Evolutionary conservation across 2,329 filamentous ascomycete genomes (phyloP).

Genomic region (Fusarium sp.): DNA sequence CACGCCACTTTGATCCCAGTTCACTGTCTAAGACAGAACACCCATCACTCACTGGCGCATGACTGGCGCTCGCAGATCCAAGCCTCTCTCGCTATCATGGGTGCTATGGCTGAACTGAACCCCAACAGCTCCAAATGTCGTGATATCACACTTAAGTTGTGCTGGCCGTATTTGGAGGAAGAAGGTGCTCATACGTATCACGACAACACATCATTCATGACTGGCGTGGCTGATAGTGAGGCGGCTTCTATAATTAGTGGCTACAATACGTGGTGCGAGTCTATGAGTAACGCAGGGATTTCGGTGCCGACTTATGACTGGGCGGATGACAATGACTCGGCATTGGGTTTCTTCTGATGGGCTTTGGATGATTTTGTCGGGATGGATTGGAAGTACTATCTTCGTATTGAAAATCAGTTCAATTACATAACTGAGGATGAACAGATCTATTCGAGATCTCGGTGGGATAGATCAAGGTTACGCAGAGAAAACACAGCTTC

Average conservation of each 20-base stretch:
- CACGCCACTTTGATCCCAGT: constrained; percentile 34
- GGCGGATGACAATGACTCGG: constrained; percentile 29
- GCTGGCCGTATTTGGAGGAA: constrained; percentile 36
- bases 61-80: constrained; percentile 37
- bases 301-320: constrained; percentile 32
- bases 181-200: constrained; percentile 18
- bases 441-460: too few relatives aligned
- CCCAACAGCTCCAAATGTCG: constrained; percentile 40
- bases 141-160: constrained; percentile 37
- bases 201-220: constrained; percentile 19
- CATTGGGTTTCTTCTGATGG: constrained; percentile 23
- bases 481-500: too few relatives aligned
- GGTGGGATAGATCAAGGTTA: too few relatives aligned
- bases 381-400: not conserved
- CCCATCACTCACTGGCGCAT: constrained; percentile 19
- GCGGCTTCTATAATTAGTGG: constrained; percentile 36
- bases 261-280: constrained; percentile 38
- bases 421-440: not conserved
- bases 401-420: not conserved
- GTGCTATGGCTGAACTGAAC: constrained; percentile 34
- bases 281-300: constrained; percentile 30
- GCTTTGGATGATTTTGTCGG: not conserved
- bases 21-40: constrained; percentile 28
- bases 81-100: constrained; percentile 33
- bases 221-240: constrained; percentile 29